Evolutionary conservation across 805 yeast genomes (phyloP), one percentile per base, ranked within the genome.

Genomic region (Cyberlindnera sargentensis): DNA sequence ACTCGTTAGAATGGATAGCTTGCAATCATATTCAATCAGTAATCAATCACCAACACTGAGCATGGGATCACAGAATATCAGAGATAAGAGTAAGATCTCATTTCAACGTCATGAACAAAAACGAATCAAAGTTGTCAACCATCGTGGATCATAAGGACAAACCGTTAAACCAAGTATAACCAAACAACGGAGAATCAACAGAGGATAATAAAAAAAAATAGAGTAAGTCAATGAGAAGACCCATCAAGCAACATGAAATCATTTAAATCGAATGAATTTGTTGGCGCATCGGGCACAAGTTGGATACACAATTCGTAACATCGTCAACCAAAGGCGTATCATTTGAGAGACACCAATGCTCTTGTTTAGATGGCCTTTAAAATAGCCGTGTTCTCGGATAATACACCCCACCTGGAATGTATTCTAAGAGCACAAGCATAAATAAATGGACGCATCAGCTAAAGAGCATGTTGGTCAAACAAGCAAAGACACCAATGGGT

Each of bases 241-340:
- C 47, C 51, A 42, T 47, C 50, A 42, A 58, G 53, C 41, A 49
- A 49, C 37, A 58, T 58, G 52, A 58, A 58, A 40, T 58, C 62
- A 57, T 55, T 53, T 50, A 58, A 55, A 43, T 58, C 61, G 52
- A 58, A 58, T 40, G 56, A 42, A 49, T 50, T 53, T 47, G 60
- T 56, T 50, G 60, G 62, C 62, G 62, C 62, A 53, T 58, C 62
- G 56, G 62, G 62, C 62, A 29, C 47, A 41, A 53, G 53, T 48
- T 45, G 48, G 42, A 24, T 8, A 3, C 34, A 9, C 34, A 8
- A 29, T 29, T 8, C 31, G 10, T 10, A 29, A 10, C 31, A 8
- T 8, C 10, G 31, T 29, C 10, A 8, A 25, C 10, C 15, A 28
- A 29, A 27, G 15, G 28, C 35, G 23, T 11, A 15, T 37, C 39